Conservation (phyloP, 2,329 filamentous ascomycete genomes). For the Pseudogymnoascus sp. region DNA sequence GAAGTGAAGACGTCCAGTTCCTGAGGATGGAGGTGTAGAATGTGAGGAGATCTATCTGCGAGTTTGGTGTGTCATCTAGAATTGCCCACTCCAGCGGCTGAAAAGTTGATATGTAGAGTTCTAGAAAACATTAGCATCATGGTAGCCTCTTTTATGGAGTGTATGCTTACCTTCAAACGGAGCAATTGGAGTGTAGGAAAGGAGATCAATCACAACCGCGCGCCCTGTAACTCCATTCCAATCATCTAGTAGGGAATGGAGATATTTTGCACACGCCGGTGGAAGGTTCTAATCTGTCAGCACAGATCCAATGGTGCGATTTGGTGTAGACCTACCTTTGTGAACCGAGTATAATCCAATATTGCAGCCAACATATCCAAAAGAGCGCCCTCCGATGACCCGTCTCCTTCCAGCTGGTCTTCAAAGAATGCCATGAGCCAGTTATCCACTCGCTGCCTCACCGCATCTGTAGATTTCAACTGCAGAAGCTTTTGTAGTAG, state of each 20-base stretch:
- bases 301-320: background rate
- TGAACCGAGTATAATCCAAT: constrained; percentile 47
- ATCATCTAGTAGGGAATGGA: constrained; percentile 44
- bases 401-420: constrained; percentile 46
- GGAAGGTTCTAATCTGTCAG: constrained; percentile 28
- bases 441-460: constrained; percentile 46
- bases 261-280: constrained; percentile 39
- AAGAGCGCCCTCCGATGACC: constrained; percentile 41
- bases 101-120: constrained; percentile 43
- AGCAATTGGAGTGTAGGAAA: constrained; percentile 48
- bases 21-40: constrained; percentile 63
- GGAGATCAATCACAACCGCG: constrained; percentile 48
- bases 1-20: constrained; percentile 46
- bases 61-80: constrained; percentile 41
- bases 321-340: constrained; percentile 40
- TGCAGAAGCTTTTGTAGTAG: constrained; percentile 71
- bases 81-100: constrained; percentile 44
- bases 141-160: background rate
- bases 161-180: constrained; percentile 46
- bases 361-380: constrained; percentile 50
- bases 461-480: constrained; percentile 50
- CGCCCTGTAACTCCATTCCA: constrained; percentile 57
- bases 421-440: constrained; percentile 53
- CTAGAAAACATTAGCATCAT: constrained; percentile 31
- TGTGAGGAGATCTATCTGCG: constrained; percentile 52